Conservation (phyloP, 2,329 filamentous ascomycete genomes). For the Fusarium nematophilum region DNA sequence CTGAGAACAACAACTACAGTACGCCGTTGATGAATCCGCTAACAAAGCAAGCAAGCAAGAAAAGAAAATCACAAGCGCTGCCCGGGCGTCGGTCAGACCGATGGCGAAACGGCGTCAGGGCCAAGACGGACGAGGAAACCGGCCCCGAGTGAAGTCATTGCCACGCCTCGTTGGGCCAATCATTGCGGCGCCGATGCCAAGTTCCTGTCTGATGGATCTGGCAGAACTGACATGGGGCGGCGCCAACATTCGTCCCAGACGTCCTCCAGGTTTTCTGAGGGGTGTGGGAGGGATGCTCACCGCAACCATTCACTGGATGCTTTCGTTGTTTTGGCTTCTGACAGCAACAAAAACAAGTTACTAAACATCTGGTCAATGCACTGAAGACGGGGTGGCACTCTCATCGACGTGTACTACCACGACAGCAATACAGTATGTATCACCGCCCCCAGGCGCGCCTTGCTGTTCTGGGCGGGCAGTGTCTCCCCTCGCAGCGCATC, state of each 20-base stretch:
- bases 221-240: constrained; percentile 33
- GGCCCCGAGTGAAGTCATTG: constrained; percentile 43
- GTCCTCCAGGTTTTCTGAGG: too few relatives aligned
- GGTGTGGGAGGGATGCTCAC: too few relatives aligned
- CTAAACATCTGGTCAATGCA: too few relatives aligned
- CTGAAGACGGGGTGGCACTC: too few relatives aligned
- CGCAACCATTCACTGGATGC: too few relatives aligned
- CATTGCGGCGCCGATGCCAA: constrained; percentile 25
- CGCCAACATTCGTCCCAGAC: constrained; percentile 15
- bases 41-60: not conserved
- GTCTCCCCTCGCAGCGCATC: constrained; percentile 6
- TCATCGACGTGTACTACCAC: too few relatives aligned
- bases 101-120: constrained; percentile 20
- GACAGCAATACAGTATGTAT: too few relatives aligned
- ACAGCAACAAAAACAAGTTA: too few relatives aligned
- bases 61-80: constrained; percentile 8
- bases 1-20: not conserved
- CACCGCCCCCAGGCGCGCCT: too few relatives aligned
- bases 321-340: too few relatives aligned
- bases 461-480: not conserved
- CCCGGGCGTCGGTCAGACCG: constrained; percentile 15
- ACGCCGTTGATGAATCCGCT: too few relatives aligned
- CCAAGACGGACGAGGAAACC: not conserved
- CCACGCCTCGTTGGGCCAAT: constrained; percentile 38
- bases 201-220: constrained; percentile 32